These are phyloP conservation scores for Lactarius hengduanensis DNA, from an alignment of 768 basidiomycete genomes.

Conservation along the genomic window DNA sequence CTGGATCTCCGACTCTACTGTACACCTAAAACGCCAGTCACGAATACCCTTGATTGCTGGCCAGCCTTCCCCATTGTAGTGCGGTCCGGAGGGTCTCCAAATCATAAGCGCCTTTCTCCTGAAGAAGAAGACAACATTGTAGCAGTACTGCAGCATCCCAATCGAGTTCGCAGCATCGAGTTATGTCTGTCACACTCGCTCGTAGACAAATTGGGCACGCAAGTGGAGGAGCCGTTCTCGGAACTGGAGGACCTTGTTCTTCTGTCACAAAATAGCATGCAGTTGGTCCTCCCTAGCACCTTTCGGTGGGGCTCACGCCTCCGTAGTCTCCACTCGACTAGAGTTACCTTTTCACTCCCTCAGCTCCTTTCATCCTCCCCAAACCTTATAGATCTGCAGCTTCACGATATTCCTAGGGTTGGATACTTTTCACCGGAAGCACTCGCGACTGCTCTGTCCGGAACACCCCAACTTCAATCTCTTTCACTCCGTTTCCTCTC, in stretches of 20 bases:
- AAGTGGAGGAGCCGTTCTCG: neutral
- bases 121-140: neutral
- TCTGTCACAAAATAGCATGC: neutral
- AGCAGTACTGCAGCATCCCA: neutral
- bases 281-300: neutral
- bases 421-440: neutral
- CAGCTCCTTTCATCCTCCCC: slow-evolving; percentile 1
- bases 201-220: neutral
- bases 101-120: neutral
- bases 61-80: neutral
- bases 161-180: neutral
- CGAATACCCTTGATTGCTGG: neutral
- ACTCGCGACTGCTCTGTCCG: neutral
- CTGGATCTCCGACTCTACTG: neutral
- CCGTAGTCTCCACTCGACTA: slow-evolving; percentile 1
- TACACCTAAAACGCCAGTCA: neutral
- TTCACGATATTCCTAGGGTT: neutral
- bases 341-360: neutral
- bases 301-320: slow-evolving; percentile 1
- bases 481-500: slow-evolving; percentile 1
- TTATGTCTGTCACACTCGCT: neutral
- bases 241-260: neutral
- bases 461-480: neutral
- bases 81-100: neutral
- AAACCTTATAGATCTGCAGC: neutral